Base-by-base conservation (phyloP, 768 basidiomycete genomes). In the Crucibulum laeve region DNA sequence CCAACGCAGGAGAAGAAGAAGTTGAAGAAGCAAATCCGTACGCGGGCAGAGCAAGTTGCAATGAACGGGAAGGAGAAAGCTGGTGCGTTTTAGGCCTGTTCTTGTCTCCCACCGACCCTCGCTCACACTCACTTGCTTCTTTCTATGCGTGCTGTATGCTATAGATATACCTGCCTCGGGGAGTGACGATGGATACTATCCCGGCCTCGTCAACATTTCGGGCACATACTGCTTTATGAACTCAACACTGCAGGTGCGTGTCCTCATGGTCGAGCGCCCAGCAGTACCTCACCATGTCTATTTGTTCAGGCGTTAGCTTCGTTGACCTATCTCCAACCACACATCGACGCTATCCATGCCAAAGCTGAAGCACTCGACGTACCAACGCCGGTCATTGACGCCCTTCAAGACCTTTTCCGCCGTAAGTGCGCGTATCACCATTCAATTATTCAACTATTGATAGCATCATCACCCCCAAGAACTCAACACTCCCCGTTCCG, bases 151-250 rank as follows among this genome's bases (percentile, higher is more conserved):
- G 14, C 17, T 11, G 15, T 21, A 21, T 11, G 14, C 13, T 24
- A 42, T 24, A 15, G 15, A 13, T 11, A 42, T 7, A 15, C 5
- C 5, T n/a, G 8, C 38, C 30, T 6, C 45, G 13, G 40, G 40
- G 35, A 48, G 61, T n/a, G 63, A 67, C 21, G 64, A 73, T 13
- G 71, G 74, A 17, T 75, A 82, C 54, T 96, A 90, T 62, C 87
- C 93, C 1, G 94, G 94, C 0, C 83, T 97, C 39, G 87, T 96
- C 57, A 97, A 97, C 56, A 85, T 94, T 26, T 94, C 92, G 6
- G 94, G 94, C 8, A 95, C 92, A 40, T 89, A 95, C 51, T 97
- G 95, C 59, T 98, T 96, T 70, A 89, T 97, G 83, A 95, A 98
- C 60, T 93, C 95, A 10, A 92, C 92, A 2, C 69, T 97, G 7